A percentile compares a stretch with the other conserved stretches of the same genome.
Conservation (phyloP, 2,329 filamentous ascomycete genomes). For the Cladosporium sphaerospermum region DNA sequence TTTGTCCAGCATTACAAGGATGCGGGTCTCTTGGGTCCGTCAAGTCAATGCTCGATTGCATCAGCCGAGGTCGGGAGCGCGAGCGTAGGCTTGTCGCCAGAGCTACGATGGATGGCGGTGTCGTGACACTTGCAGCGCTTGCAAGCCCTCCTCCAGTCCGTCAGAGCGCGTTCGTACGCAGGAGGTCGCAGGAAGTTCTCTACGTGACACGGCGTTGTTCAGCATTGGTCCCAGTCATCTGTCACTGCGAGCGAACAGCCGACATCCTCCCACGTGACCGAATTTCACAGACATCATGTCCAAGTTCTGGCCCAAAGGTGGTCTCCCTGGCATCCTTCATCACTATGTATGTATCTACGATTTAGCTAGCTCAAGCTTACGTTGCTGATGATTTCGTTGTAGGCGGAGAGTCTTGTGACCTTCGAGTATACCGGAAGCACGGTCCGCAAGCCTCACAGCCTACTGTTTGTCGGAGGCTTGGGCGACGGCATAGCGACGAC, state of each 20-base stretch:
- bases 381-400: neutral
- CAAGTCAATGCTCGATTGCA: too few relatives aligned
- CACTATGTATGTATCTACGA: slow-evolving; percentile 22
- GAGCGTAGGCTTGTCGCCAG: neutral
- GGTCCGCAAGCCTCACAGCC: slow-evolving; percentile 21
- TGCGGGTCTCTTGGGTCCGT: too few relatives aligned
- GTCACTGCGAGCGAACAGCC: neutral
- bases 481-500: slow-evolving; percentile 24
- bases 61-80: slow-evolving; percentile 2
- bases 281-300: slow-evolving; percentile 14
- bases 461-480: slow-evolving; percentile 24
- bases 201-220: neutral
- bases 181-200: neutral
- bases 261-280: slow-evolving; percentile 5
- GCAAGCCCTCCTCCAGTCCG: neutral
- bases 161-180: slow-evolving; percentile 2
- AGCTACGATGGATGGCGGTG: neutral
- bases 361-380: neutral
- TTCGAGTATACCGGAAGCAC: slow-evolving; percentile 34
- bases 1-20: too few relatives aligned
- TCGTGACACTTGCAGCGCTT: slow-evolving; percentile 2
- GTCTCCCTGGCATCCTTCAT: slow-evolving; percentile 22
- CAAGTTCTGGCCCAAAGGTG: slow-evolving; percentile 26
- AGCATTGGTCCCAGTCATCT: neutral
- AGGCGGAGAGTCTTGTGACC: slow-evolving; percentile 36